phyloP scores from a whole-genome alignment of 1,139 yeast genomes.

The Chernovozyma sophiae-reginae region DNA sequence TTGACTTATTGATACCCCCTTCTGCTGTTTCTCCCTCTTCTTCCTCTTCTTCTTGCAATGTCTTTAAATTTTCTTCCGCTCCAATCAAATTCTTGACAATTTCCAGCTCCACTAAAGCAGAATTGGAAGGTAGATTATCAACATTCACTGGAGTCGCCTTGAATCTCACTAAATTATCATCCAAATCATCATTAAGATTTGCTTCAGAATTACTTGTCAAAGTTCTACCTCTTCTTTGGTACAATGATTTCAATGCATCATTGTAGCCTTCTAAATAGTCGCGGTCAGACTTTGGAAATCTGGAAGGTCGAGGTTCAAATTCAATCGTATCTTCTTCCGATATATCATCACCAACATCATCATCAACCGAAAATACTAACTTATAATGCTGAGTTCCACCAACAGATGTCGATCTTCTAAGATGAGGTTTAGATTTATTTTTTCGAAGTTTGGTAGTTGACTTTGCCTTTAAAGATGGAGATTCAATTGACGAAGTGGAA shows the following conservation, averaged over 20 bases:
- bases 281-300: constrained; percentile 32
- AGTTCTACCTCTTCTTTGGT: constrained; percentile 17
- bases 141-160: not conserved
- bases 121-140: not conserved
- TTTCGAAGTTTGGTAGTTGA: constrained; percentile 15
- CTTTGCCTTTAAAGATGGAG: constrained; percentile 15
- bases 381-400: constrained; percentile 20
- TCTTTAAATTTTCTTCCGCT: constrained; percentile 19
- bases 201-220: not conserved
- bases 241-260: constrained; percentile 56
- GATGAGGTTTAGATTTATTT: constrained; percentile 20
- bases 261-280: constrained; percentile 69
- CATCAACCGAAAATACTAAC: constrained; percentile 67
- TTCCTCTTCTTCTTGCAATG: constrained; percentile 12
- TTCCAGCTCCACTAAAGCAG: constrained; percentile 1
- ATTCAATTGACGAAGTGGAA: constrained; percentile 4
- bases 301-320: constrained; percentile 23
- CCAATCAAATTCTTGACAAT: constrained; percentile 14
- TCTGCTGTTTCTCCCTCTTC: not conserved
- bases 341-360: constrained; percentile 45
- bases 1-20: constrained; percentile 8
- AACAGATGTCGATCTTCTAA: constrained; percentile 19
- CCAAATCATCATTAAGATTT: not conserved
- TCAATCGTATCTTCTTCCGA: constrained; percentile 30
- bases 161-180: not conserved